Evolutionary conservation across 106 monocot species (phyloP).

Genomic region (Dendrobium officinale): DNA sequence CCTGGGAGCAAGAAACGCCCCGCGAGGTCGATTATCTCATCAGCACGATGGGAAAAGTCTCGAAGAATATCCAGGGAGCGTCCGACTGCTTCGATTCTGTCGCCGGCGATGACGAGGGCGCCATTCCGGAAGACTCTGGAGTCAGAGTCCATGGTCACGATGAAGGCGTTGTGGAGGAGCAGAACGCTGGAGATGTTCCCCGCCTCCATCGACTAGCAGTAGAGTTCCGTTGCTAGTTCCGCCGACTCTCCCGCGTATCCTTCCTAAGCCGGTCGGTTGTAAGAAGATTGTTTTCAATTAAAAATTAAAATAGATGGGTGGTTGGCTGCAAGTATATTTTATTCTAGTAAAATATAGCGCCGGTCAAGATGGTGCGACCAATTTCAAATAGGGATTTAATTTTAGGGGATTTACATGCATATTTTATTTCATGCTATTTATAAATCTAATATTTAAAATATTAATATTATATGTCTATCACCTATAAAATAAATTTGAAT

Average conservation of each 20-base stretch:
- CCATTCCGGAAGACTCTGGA: conserved; percentile 63
- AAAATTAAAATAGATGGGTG: no score
- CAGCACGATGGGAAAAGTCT: conserved; percentile 38
- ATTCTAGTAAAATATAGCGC: no score
- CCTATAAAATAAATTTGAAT: no score
- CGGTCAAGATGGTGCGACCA: no score
- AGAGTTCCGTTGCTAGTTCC: not conserved
- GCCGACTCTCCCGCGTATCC: not conserved
- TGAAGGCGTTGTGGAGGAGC: conserved; percentile 53
- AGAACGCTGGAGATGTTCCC: not conserved
- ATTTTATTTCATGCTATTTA: no score
- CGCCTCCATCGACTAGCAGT: not conserved
- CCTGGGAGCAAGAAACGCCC: conserved; percentile 68
- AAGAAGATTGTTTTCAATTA: no score
- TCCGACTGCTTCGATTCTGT: conserved; percentile 60
- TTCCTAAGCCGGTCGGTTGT: not conserved
- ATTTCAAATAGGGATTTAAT: no score
- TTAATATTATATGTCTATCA: no score
- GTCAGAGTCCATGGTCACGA: conserved; percentile 69
- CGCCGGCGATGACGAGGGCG: conserved; percentile 47
- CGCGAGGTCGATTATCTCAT: conserved; percentile 48
- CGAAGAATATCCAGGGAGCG: conserved; percentile 40
- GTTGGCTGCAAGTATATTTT: no score
- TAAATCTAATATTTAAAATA: no score
- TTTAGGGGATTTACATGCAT: no score